Base-by-base conservation (phyloP, 2,329 filamentous ascomycete genomes). In the Ambrosiella xylebori region DNA sequence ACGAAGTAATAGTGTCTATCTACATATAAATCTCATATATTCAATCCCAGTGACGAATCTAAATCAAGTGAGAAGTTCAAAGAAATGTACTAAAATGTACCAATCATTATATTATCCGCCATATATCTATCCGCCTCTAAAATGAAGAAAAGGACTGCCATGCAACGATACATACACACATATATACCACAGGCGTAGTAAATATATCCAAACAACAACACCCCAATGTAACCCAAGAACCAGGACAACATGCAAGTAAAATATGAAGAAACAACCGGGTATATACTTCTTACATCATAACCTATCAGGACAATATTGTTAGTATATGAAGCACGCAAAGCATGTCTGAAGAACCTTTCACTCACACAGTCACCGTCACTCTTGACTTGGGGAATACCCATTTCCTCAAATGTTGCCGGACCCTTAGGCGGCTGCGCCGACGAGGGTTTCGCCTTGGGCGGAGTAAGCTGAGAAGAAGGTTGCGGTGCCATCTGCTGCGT, bases 321-420 rank as follows among this genome's bases (percentile, higher is more conserved):
- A 54, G 55, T 17, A 51, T 5, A 38, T 38, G 7, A 41, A 11
- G n/a, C 11, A 41, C 3, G 2, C 19, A 15, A 35, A 7, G 5
- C 13, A 49, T 17, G 54, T 17, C 11, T 40, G 7, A 27, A 12
- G 19, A 36, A 57, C 12, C 37, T 9, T n/a, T 36, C 17, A 77
- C 78, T 77, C 81, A 96, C 90, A 74, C 91, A 98, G 71, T 97
- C 90, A 63, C 80, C 80, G n/a, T 95, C 87, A 61, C 84, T 79
- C 70, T 93, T 90, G 53, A 77, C 82, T 65, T 83, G 79, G 6
- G 89, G 88, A 64, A 98, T 91, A 44, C 93, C 93, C 93, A 98
- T 98, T 68, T 94, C 90, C 68, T 96, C 91, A 69, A 98, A 98
- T 0, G 93, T 97, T 65, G 93, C 88, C 0, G 93, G 91, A 9